phyloP scores from a whole-genome alignment of 2,329 filamentous ascomycete genomes.

The Trichoderma oligosporum region DNA sequence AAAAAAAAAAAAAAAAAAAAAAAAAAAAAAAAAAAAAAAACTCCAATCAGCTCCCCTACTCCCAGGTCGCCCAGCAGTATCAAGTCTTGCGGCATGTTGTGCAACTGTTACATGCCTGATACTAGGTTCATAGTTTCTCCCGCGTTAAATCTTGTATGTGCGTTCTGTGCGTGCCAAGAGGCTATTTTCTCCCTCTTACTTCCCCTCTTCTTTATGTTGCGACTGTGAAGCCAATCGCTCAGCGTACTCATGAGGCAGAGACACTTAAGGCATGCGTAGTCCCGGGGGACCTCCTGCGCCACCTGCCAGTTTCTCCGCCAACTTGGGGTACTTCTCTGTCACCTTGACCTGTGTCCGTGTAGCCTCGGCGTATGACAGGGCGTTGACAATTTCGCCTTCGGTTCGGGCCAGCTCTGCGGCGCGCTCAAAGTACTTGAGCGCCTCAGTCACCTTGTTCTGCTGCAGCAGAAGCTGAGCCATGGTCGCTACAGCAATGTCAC shows the following conservation, averaged over 20 bases:
- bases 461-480: constrained; percentile 97
- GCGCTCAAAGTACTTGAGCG: constrained; percentile 93
- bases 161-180: background rate
- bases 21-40: background rate
- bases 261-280: constrained; percentile 35
- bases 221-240: background rate
- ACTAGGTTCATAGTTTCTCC: background rate
- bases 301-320: constrained; percentile 62
- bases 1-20: background rate
- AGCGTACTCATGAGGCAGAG: background rate
- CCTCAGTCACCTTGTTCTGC: constrained; percentile 94
- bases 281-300: constrained; percentile 34
- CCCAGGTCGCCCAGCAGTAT: background rate
- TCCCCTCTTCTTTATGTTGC: background rate
- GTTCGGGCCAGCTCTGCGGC: constrained; percentile 92
- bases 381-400: constrained; percentile 93
- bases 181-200: background rate
- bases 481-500: constrained; percentile 96
- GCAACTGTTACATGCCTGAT: constrained; percentile 8
- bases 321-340: constrained; percentile 78
- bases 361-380: constrained; percentile 92
- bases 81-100: background rate
- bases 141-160: background rate
- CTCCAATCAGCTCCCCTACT: constrained; percentile 10
- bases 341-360: constrained; percentile 94